A percentile compares a stretch with the other conserved stretches of the same genome.
Conservation (phyloP, 2,329 filamentous ascomycete genomes). For the Arthrobotrys sinensis region DNA sequence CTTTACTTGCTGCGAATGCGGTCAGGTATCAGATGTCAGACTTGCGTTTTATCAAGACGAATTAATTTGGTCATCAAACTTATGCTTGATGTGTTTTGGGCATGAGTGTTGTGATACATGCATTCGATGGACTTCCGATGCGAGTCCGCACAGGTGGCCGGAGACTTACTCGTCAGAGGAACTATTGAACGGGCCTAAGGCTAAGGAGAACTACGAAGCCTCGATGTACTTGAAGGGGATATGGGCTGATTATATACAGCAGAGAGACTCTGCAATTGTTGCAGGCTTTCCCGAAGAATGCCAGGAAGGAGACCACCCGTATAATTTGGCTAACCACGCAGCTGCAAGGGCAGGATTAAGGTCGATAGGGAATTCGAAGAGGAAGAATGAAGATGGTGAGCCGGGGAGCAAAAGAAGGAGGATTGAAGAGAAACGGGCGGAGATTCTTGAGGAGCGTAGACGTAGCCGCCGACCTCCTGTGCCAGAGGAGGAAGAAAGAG, state of each 20-base stretch:
- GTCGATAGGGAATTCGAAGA: constrained; percentile 17
- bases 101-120: constrained; percentile 40
- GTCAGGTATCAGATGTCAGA: not conserved
- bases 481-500: not conserved
- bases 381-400: constrained; percentile 4
- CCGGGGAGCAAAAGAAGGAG: constrained; percentile 29
- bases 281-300: too few relatives aligned
- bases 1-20: constrained; percentile 44
- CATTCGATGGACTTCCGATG: constrained; percentile 22
- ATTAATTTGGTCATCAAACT: constrained; percentile 35
- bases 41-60: constrained; percentile 50
- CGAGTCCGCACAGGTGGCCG: not conserved
- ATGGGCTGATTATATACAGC: constrained; percentile 40
- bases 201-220: constrained; percentile 37
- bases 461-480: constrained; percentile 10
- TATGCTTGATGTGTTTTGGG: constrained; percentile 25
- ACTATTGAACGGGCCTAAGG: constrained; percentile 3
- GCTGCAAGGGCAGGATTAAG: constrained; percentile 16
- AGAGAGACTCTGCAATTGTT: not conserved
- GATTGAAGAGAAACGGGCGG: constrained; percentile 22
- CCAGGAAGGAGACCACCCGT: not conserved
- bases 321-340: not conserved
- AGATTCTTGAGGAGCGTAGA: constrained; percentile 17
- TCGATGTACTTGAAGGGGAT: constrained; percentile 46
- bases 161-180: not conserved